Conservation (phyloP, 345 rosid genomes). For the Eucalyptus lansdowneana region DNA sequence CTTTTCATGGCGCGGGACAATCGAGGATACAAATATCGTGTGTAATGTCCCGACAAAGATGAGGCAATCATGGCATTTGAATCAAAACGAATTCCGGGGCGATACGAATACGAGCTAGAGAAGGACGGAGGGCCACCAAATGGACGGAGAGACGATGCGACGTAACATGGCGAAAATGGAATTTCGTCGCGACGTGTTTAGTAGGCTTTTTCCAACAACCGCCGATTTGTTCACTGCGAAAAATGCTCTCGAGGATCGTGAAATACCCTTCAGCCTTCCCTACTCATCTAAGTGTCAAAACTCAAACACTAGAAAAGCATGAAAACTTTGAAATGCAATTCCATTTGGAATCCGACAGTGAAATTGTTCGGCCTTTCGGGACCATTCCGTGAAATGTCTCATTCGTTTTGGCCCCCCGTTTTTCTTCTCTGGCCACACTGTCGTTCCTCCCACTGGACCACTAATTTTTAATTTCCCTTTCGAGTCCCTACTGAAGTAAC, state of each 20-base stretch:
- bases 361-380: neutral
- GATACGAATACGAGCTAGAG: accelerated
- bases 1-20: neutral
- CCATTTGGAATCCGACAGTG: neutral
- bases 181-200: neutral
- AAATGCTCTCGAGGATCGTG: neutral
- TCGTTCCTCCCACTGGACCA: neutral
- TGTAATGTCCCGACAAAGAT: neutral
- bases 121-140: neutral
- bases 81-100: neutral
- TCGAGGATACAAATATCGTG: neutral
- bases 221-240: neutral
- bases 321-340: neutral
- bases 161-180: neutral
- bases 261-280: neutral
- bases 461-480: neutral
- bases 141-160: neutral
- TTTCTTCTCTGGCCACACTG: neutral
- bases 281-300: neutral
- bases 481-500: neutral
- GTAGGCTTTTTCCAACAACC: neutral
- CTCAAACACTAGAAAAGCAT: too few relatives aligned
- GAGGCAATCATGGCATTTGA: neutral
- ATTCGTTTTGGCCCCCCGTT: neutral
- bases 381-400: neutral